These are phyloP conservation scores for Stephanodiscus triporus DNA, from an alignment of 108 stramenopile genomes.

Conservation along the genomic window DNA sequence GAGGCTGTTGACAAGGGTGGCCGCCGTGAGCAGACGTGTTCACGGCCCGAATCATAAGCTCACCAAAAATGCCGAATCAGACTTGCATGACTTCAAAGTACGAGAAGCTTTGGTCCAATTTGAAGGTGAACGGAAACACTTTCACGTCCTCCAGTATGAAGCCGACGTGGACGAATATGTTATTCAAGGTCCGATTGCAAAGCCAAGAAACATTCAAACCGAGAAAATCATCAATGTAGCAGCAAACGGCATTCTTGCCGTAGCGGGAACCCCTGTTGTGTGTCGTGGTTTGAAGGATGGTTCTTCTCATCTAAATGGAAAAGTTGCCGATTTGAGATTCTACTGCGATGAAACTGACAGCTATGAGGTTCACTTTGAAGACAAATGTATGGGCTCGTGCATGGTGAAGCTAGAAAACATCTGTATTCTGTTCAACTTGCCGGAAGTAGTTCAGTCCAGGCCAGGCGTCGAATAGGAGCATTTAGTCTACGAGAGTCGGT, in stretches of 20 bases:
- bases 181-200: conserved; percentile 13
- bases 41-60: conserved; percentile 7
- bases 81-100: background rate
- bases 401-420: too few species aligned
- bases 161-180: background rate
- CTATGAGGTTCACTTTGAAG: conserved; percentile 15
- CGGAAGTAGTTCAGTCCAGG: too few species aligned
- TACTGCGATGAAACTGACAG: background rate
- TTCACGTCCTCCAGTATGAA: conserved; percentile 15
- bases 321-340: conserved; percentile 4
- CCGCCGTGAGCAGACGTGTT: background rate
- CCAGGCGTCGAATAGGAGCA: too few species aligned
- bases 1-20: conserved; percentile 1
- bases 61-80: background rate
- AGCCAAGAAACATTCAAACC: conserved; percentile 1
- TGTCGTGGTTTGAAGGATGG: conserved; percentile 6
- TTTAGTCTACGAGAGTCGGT: too few species aligned
- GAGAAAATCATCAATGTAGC: background rate
- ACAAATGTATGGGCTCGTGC: background rate
- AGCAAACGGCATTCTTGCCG: background rate
- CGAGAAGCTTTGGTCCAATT: background rate
- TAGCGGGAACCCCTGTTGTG: conserved; percentile 8
- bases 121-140: background rate
- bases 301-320: conserved; percentile 21
- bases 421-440: too few species aligned